Percentiles rank a stretch among this genome's conserved stretches.
phyloP scores from a whole-genome alignment of 2,329 filamentous ascomycete genomes.

The Tolypocladium sp. region DNA sequence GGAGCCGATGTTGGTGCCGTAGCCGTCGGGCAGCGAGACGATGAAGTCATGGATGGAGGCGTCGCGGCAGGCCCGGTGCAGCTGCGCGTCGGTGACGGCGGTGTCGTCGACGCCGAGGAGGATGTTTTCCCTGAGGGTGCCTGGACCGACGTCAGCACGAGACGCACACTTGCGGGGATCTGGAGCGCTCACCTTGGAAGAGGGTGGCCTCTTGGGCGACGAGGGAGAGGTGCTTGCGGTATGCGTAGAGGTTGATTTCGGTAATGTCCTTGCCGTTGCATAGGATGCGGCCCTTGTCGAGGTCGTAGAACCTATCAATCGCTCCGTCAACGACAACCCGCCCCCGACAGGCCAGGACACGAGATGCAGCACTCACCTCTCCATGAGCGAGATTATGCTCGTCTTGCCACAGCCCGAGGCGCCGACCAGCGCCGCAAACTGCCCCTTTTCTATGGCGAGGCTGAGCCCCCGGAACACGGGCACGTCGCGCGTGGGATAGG shows the following conservation, averaged over 20 bases:
- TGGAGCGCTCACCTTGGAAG: constrained; percentile 44
- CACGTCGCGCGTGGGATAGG: constrained; percentile 48
- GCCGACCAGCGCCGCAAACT: constrained; percentile 63
- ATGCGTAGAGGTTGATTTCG: constrained; percentile 48
- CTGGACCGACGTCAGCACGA: constrained; percentile 11
- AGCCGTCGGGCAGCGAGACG: constrained; percentile 55
- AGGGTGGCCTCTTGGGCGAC: constrained; percentile 69
- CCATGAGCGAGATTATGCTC: constrained; percentile 56
- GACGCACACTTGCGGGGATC: too few species aligned
- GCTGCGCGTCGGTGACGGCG: constrained; percentile 38
- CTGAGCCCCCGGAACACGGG: constrained; percentile 52
- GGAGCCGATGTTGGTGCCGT: constrained; percentile 58
- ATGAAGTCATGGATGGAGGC: constrained; percentile 68
- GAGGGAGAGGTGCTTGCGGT: constrained; percentile 56
- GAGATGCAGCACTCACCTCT: constrained; percentile 25
- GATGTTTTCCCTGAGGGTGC: constrained; percentile 61
- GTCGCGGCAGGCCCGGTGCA: constrained; percentile 45
- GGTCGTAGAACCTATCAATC: constrained; percentile 62
- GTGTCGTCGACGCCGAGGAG: constrained; percentile 51
- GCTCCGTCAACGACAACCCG: neutral
- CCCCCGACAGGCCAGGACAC: neutral
- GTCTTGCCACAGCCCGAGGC: constrained; percentile 65
- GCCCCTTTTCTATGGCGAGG: constrained; percentile 56
- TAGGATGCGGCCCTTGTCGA: constrained; percentile 53
- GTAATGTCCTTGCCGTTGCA: constrained; percentile 54